phyloP scores from a whole-genome alignment of 129 eudicot genomes.

The Pulicaria dysenterica region DNA sequence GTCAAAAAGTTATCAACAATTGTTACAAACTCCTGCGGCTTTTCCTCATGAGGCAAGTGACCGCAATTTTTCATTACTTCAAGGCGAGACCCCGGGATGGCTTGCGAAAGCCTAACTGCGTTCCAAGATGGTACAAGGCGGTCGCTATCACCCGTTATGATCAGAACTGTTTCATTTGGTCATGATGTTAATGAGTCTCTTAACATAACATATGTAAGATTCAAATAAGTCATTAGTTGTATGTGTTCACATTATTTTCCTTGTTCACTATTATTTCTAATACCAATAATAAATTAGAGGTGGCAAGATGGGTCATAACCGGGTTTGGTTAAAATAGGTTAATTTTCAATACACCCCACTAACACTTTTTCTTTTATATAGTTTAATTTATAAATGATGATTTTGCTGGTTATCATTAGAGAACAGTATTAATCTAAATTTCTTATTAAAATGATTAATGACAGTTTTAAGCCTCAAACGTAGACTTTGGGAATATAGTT shows the following conservation, averaged over 20 bases:
- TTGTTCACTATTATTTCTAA: not conserved
- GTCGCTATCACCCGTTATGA: conserved; percentile 86
- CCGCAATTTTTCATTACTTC: conserved; percentile 80
- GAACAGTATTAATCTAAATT: too few species aligned
- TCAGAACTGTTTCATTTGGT: conserved; percentile 57
- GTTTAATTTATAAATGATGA: not conserved
- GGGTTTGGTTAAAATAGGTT: not conserved
- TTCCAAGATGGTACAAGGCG: conserved; percentile 98
- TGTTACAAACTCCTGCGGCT: conserved; percentile 64
- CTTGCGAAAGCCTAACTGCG: conserved; percentile 64
- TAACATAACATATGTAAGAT: conserved; percentile 14
- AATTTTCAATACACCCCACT: too few species aligned
- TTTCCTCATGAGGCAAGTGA: conserved; percentile 93
- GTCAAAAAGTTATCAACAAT: conserved; percentile 62
- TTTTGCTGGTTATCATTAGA: too few species aligned
- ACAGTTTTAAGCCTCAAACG: not conserved
- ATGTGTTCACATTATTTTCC: not conserved
- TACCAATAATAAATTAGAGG: too few species aligned
- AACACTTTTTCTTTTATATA: not conserved
- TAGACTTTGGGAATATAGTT: not conserved
- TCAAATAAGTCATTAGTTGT: not conserved
- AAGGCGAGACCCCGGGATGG: conserved; percentile 72
- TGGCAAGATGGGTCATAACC: not conserved
- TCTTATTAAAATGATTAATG: not conserved
- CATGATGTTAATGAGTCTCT: conserved; percentile 18